Conservation (phyloP, 169 alveolate species). For the Plasmodium falciparum region DNA sequence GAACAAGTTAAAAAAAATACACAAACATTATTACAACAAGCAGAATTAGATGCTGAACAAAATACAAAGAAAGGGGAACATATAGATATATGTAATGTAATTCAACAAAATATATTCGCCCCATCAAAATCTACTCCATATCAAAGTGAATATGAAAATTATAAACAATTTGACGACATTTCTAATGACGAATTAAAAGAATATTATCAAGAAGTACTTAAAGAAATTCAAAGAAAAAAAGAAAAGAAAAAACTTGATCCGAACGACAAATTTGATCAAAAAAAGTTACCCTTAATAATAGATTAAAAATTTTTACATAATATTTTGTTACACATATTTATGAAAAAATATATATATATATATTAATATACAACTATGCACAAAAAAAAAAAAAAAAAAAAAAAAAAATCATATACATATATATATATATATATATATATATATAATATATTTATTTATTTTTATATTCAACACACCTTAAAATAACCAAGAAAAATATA, state of each 20-base stretch:
- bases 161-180: neutral
- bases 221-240: slow-evolving; percentile 21
- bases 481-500: too few relatives aligned
- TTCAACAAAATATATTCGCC: slow-evolving; percentile 12
- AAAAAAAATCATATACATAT: too few relatives aligned
- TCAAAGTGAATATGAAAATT: neutral
- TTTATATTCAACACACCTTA: too few relatives aligned
- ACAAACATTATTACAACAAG: slow-evolving; percentile 18
- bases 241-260: slow-evolving; percentile 26
- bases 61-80: slow-evolving; percentile 18
- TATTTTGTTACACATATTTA: neutral
- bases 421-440: too few relatives aligned
- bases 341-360: too few relatives aligned
- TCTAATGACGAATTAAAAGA: slow-evolving; percentile 4
- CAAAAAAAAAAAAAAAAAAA: too few relatives aligned
- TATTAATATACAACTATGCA: too few relatives aligned
- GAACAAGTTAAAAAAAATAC: slow-evolving; percentile 75
- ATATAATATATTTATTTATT: too few relatives aligned
- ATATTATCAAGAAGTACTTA: slow-evolving; percentile 31
- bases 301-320: slow-evolving; percentile 1
- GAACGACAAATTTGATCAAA: slow-evolving; percentile 13
- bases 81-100: neutral
- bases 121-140: slow-evolving; percentile 16
- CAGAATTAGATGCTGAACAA: slow-evolving; percentile 24
- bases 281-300: slow-evolving; percentile 47